These are phyloP conservation scores for Boletus subcaerulescens DNA, from an alignment of 768 basidiomycete species.

Conservation along the genomic window DNA sequence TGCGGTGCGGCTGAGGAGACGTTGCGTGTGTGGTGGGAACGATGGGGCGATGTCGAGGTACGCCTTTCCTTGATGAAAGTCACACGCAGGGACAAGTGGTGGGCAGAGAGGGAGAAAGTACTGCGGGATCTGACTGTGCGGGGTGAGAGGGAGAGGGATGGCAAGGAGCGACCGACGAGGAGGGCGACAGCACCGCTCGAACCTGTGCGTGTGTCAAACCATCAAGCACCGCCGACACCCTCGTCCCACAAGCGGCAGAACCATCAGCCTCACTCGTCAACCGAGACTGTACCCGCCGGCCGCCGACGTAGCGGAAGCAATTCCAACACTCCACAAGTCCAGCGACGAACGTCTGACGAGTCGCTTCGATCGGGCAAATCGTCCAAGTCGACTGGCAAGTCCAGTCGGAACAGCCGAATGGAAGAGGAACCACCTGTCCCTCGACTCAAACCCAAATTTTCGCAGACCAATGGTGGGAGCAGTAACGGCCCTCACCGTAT, in stretches of 20 bases:
- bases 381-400: conserved; percentile 23
- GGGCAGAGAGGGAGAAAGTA: conserved; percentile 28
- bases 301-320: conserved; percentile 30
- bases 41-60: conserved; percentile 67
- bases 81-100: conserved; percentile 36
- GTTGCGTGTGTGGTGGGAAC: conserved; percentile 61
- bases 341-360: conserved; percentile 37
- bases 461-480: conserved; percentile 13
- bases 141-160: conserved; percentile 16
- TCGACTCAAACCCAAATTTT: conserved; percentile 23
- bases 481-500: conserved; percentile 33
- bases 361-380: conserved; percentile 43
- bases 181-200: conserved; percentile 24
- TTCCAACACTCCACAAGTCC: conserved; percentile 16
- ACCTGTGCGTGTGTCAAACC: conserved; percentile 23
- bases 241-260: conserved; percentile 22
- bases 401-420: conserved; percentile 27
- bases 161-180: conserved; percentile 16
- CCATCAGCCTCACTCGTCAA: conserved; percentile 31
- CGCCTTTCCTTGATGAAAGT: conserved; percentile 39
- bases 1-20: conserved; percentile 70
- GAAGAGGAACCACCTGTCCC: conserved; percentile 31
- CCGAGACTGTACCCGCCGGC: conserved; percentile 17
- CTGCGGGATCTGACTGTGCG: conserved; percentile 18
- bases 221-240: conserved; percentile 21